Percentiles rank a stretch among this genome's conserved stretches.
phyloP scores from a whole-genome alignment of 2,329 filamentous ascomycete species.

The Colletotrichum godetiae region DNA sequence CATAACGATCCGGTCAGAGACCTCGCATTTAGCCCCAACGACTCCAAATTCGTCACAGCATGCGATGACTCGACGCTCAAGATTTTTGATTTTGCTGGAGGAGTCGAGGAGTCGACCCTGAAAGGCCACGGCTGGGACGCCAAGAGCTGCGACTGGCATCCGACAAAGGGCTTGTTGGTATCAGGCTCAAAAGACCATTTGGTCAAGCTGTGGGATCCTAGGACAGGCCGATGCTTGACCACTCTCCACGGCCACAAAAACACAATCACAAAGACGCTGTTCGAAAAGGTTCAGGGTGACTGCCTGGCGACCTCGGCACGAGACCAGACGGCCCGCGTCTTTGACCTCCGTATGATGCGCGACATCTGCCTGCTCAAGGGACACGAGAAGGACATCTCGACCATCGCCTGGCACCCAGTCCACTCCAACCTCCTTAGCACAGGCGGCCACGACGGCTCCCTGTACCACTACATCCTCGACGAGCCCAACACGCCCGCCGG shows the following conservation, averaged over 20 bases:
- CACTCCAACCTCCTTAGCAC: slow-evolving; percentile 91
- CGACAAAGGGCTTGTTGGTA: slow-evolving; percentile 90
- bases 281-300: slow-evolving; percentile 85
- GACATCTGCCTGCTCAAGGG: slow-evolving; percentile 94
- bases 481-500: slow-evolving; percentile 89
- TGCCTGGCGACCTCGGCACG: slow-evolving; percentile 92
- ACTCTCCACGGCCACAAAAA: slow-evolving; percentile 98
- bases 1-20: slow-evolving; percentile 92
- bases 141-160: slow-evolving; percentile 98
- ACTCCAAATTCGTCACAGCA: slow-evolving; percentile 95
- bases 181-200: slow-evolving; percentile 98
- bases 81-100: slow-evolving; percentile 94
- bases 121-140: slow-evolving; percentile 98
- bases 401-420: slow-evolving; percentile 91
- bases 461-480: slow-evolving; percentile 95
- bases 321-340: slow-evolving; percentile 92
- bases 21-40: slow-evolving; percentile 91
- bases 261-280: slow-evolving; percentile 91
- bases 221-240: slow-evolving; percentile 87
- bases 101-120: slow-evolving; percentile 83
- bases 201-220: slow-evolving; percentile 98
- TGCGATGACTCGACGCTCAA: slow-evolving; percentile 94
- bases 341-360: slow-evolving; percentile 98
- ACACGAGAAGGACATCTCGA: slow-evolving; percentile 96
- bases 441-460: slow-evolving; percentile 87